Evolutionary conservation across 768 basidiomycete genomes (phyloP), one percentile per base, ranked within the genome.

Genomic region (Pleurotus djamor): DNA sequence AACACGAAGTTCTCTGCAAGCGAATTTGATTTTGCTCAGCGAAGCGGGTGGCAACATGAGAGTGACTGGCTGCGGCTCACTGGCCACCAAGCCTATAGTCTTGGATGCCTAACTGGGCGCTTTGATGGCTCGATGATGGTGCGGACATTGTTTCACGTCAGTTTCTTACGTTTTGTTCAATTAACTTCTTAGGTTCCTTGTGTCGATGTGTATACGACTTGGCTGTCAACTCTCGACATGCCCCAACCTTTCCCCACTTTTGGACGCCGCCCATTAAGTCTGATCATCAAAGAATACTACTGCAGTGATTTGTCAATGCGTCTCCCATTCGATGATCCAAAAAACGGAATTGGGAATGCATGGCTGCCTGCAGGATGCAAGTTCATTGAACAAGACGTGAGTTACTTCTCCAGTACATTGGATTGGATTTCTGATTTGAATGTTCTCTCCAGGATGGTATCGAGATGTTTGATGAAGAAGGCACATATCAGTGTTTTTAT

Each of bases 91-190:
- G 63, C 70, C 16, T 83, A 85, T 63, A 69, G 70, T 52, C 71
- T 78, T 21, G 82, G 78, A 9, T 70, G 72, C 1, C 69, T 84
- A 32, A 74, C 75, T 3, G 84, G 83, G 16, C 69, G 66, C 38
- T 85, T 81, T 82, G 74, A 76, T 56, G 83, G 82, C 2, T 78
- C 81, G 7, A 75, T 71, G 43, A 74, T 83, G 10, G 83, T 84
- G 61, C 57, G 78, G 61, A 17, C 33, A 41, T 36, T 45, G 16
- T 9, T 41, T 33, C 7, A 36, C 33, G 21, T 60, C 41, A 8
- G 8, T 51, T 48, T 3, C 14, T 50, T 14, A 28, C 13, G 14
- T 21, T 38, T 44, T 60, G 17, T 52, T 52, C 9, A 34, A 37
- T 44, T 59, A 32, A 56, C 4, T 48, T 44, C 56, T n/a, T 36